phyloP scores from a whole-genome alignment of 2,329 filamentous ascomycete genomes.

The Lasiodiplodia gonubiensis region DNA sequence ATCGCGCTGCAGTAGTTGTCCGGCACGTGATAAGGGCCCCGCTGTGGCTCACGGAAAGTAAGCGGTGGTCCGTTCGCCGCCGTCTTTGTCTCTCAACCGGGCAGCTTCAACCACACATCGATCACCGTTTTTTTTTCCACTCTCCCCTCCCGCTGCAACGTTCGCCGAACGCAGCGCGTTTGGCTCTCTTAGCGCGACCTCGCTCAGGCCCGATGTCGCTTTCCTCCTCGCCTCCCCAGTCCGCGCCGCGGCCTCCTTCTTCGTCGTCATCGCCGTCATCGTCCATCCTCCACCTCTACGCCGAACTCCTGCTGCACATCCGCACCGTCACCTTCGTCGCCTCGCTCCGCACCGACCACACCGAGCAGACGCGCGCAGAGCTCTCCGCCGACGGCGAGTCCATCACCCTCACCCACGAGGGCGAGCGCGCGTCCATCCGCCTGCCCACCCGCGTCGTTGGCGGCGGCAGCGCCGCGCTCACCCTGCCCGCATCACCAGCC shows the following conservation, averaged over 20 bases:
- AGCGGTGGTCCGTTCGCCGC: slow-evolving; percentile 6
- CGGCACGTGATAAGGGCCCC: slow-evolving; percentile 6
- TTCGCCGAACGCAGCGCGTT: not conserved
- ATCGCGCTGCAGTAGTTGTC: not conserved
- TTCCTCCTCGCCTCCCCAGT: not conserved
- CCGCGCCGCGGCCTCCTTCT: not conserved
- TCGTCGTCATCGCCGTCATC: not conserved
- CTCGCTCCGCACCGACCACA: slow-evolving; percentile 54
- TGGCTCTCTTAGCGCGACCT: too few relatives aligned
- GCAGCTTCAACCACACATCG: not conserved
- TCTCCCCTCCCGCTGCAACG: not conserved
- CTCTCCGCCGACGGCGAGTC: slow-evolving; percentile 52
- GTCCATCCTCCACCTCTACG: slow-evolving; percentile 55
- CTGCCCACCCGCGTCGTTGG: slow-evolving; percentile 54
- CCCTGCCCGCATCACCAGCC: slow-evolving; percentile 54
- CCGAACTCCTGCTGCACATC: slow-evolving; percentile 66
- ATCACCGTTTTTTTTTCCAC: not conserved
- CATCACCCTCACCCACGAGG: slow-evolving; percentile 55
- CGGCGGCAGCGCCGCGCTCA: slow-evolving; percentile 53
- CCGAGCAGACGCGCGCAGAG: slow-evolving; percentile 50
- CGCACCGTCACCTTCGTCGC: slow-evolving; percentile 64
- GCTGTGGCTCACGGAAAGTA: not conserved
- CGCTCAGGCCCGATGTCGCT: not conserved
- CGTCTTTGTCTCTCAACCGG: not conserved
- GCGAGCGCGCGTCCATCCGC: slow-evolving; percentile 50